phyloP scores from a whole-genome alignment of 805 yeast genomes.

The Saturnispora besseyi region DNA sequence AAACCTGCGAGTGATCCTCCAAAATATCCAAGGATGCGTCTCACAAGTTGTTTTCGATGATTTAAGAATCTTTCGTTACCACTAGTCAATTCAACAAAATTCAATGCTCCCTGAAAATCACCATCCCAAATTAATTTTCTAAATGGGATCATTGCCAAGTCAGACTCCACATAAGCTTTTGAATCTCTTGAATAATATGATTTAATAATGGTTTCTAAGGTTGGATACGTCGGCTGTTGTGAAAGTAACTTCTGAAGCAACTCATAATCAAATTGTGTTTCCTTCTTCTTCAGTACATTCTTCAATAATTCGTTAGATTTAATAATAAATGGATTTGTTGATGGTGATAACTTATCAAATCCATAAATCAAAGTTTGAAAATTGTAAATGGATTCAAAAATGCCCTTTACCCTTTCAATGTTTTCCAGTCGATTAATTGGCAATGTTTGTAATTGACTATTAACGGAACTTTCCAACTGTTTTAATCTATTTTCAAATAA shows the following conservation, averaged over 20 bases:
- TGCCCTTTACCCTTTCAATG: constrained; percentile 1
- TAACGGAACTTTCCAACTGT: constrained; percentile 8
- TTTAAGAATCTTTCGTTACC: constrained; percentile 45
- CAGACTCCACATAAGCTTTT: constrained; percentile 25
- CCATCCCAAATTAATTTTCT: constrained; percentile 50
- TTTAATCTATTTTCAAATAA: constrained; percentile 9
- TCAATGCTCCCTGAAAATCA: constrained; percentile 47
- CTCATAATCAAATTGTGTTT: constrained; percentile 15
- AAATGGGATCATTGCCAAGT: constrained; percentile 52
- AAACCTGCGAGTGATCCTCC: constrained; percentile 35
- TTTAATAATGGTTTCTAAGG: constrained; percentile 20
- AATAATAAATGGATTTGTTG: constrained; percentile 15
- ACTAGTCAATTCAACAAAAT: constrained; percentile 50
- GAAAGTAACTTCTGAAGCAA: constrained; percentile 19
- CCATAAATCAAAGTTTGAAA: constrained; percentile 22
- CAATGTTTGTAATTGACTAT: constrained; percentile 4
- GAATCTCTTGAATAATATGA: constrained; percentile 20
- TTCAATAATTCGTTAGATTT: constrained; percentile 18
- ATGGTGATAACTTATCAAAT: constrained; percentile 16
- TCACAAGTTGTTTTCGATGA: constrained; percentile 21
- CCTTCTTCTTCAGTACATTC: constrained; percentile 14
- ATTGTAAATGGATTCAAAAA: constrained; percentile 16
- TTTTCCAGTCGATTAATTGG: background rate
- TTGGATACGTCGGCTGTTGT: constrained; percentile 20
- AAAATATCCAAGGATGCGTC: constrained; percentile 31